Base-by-base conservation (phyloP, 1,284 basidiomycete genomes). In the Trichosporon sp. region DNA sequence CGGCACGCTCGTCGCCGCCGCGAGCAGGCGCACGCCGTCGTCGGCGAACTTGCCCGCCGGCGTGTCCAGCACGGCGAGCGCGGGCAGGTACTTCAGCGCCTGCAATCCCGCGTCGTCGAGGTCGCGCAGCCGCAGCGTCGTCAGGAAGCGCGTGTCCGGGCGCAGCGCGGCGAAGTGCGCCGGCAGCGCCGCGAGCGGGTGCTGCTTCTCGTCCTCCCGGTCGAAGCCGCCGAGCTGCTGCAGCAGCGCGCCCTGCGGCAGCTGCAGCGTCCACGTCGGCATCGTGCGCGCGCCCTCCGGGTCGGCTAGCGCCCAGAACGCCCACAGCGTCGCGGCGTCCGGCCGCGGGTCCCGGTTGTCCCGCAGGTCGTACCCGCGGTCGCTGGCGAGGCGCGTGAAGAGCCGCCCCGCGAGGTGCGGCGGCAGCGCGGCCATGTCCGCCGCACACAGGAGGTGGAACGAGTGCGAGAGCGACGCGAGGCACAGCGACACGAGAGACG, bases 281-380 rank as follows among this genome's bases (percentile, higher is more conserved):
- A 15, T 13, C 13, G 31, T 3, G 1, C 64, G 63, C 5, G 69
- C 63, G 0, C 65, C 68, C 11, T 74, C 72, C 15, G 77, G 75
- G 65, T 78, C 77, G 2, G 68, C 32, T 0, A 79, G 35, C 3
- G 74, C 75, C 1, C 62, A 63, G 34, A 70, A 75, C 5, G 73
- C 73, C 80, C 80, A 81, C 27, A 81, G 65, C 8, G 79, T 81
- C 58, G 76, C 72, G 44, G 75, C 74, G 66, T 81, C 80, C 0
- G 80, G 80, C 21, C 70, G 70, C 3, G 13, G 13, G 3, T 34
- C 34, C 65, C 53, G 15, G n/a, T 27, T 21, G 38, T 9, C 38
- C 34, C 6, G 8, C 21, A 21, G 27, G 29, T 35, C 21, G 29
- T 68, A 68, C 2, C 32, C n/a, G 0, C 71, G 53, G 42, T 72